phyloP scores from a whole-genome alignment of 75 land plant genomes.

The Cupressus sempervirens region DNA sequence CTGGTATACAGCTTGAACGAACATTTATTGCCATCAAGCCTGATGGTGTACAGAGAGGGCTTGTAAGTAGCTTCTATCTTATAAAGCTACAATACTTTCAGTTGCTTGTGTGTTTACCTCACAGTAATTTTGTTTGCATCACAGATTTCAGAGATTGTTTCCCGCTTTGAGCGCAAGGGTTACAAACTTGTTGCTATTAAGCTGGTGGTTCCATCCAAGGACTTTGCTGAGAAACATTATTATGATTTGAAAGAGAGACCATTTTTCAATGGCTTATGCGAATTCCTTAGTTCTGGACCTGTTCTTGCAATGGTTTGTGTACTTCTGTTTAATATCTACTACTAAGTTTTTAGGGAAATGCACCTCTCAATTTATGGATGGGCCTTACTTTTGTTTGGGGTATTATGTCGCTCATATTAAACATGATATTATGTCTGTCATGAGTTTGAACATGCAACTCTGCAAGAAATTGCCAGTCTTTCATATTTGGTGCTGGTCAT shows the following conservation, averaged over 20 bases:
- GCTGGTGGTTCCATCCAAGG: constrained; percentile 81
- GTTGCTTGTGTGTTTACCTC: neutral
- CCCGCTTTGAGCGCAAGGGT: constrained; percentile 91
- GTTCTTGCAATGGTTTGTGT: constrained; percentile 89
- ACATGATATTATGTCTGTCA: neutral
- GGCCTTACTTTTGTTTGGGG: neutral
- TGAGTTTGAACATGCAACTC: neutral
- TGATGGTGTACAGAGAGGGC: constrained; percentile 94
- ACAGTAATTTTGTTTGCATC: neutral
- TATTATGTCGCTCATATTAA: neutral
- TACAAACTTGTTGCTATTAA: constrained; percentile 94
- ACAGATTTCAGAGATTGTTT: constrained; percentile 85
- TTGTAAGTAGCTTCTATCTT: constrained; percentile 42
- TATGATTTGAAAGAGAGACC: constrained; percentile 86
- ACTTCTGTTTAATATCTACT: neutral
- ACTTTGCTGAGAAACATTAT: constrained; percentile 89
- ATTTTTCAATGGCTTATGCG: constrained; percentile 89
- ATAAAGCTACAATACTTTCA: neutral
- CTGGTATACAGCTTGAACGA: constrained; percentile 68
- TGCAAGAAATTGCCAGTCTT: neutral
- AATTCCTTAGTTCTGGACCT: constrained; percentile 94
- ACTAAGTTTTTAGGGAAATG: neutral
- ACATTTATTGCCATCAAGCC: constrained; percentile 98
- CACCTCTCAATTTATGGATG: neutral
- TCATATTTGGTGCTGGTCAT: neutral